Evolutionary conservation across 306 rosid species (phyloP), one percentile per base, ranked within the genome.

Genomic region (Arachis hypogaea): DNA sequence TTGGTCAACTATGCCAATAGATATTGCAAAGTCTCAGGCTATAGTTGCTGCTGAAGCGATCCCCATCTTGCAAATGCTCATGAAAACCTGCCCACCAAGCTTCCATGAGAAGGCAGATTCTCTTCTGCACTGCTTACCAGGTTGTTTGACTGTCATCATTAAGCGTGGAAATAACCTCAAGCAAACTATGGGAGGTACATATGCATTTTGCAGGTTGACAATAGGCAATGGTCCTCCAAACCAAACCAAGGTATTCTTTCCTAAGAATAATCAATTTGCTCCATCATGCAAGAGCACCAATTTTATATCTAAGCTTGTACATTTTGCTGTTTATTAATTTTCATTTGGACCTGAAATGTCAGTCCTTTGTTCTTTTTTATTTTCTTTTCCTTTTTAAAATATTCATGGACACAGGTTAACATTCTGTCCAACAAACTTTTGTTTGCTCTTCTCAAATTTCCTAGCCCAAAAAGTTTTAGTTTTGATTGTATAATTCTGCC

Each of bases 71-170:
- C 98, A 94, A 88, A 88, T 89, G 98, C 96, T 94, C 69, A 91
- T 92, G 97, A 94, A 91, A 84, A 88, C 98, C 63, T 91, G 96
- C 83, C 97, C 98, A 7, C 98, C 98, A 57, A 86, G 96, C 87
- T 94, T 94, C 78, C 97, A 94, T 73, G 98, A 94, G 81, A 89
- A 95, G 86, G 98, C 97, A 44, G 97, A 94, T 83, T 75, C 93
- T 71, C 84, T 94, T 46, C 84, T 94, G 86, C 97, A 91, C 77
- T 89, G 98, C 86, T 86, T 94, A 80, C 98, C 98, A 12, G 98
- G 98, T 78, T 91, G 96, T 85, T 85, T 94, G 89, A 94, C 98
- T 55, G 98, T 94, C 69, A 86, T 90, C 69, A 86, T 94, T 68
- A 88, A 87, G 82, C 93, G 97, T 30, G 98, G 97, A 76, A 94